Conservation (phyloP, 352 stramenopile genomes). For the Achlya hypogyna region DNA sequence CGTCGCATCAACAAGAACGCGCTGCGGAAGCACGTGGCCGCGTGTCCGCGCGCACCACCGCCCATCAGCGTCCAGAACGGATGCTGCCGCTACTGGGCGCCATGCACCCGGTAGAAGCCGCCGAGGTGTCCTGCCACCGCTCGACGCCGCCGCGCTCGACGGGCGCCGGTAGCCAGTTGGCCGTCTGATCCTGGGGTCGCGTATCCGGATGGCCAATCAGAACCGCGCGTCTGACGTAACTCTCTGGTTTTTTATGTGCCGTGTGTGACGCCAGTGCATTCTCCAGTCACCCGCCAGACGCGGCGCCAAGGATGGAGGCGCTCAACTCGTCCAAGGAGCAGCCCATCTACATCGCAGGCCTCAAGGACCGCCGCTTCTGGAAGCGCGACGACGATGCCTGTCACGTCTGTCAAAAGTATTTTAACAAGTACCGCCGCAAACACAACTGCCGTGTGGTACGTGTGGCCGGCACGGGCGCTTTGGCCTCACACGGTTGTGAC, state of each 20-base stretch:
- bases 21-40: no score
- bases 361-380: not conserved
- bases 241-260: conserved; percentile 6
- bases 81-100: no score
- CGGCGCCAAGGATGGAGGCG: not conserved
- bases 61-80: no score
- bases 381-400: not conserved
- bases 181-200: not conserved
- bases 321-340: not conserved
- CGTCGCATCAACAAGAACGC: no score
- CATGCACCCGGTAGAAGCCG: no score
- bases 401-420: conserved; percentile 4
- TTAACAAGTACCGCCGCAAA: conserved; percentile 3
- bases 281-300: not conserved
- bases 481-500: not conserved
- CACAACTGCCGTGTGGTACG: not conserved
- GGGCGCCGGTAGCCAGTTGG: not conserved
- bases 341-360: not conserved
- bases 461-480: not conserved
- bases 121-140: no score
- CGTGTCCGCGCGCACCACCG: no score
- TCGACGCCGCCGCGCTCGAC: no score
- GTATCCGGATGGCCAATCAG: not conserved
- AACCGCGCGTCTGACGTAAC: not conserved
- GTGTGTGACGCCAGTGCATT: not conserved